Base-by-base conservation (phyloP, 192 early-diverging fungal genomes). In the Coemansia sp. region DNA sequence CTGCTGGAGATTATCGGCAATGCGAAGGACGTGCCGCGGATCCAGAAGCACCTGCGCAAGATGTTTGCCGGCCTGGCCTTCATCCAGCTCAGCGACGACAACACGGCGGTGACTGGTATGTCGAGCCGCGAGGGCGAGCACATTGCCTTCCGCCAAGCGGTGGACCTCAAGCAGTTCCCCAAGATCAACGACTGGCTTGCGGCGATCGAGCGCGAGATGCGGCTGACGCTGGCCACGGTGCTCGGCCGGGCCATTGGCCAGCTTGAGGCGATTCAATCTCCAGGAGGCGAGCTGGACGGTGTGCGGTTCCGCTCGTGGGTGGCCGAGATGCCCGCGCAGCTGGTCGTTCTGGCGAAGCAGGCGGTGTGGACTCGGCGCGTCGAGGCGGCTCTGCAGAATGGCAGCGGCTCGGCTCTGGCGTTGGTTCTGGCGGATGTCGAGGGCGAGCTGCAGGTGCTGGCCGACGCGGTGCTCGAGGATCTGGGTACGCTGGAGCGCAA, bases 1-100 rank as follows among this genome's bases (percentile, higher is more conserved):
- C 72, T 99, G 83, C 89, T 99, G n/a, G 97, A 99, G 85, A 97
- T 99, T 64, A 95, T 99, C 66, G 97, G 98, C 72, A 99, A 98
- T 77, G 89, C 91, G 72, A 96, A 98, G 76, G 97, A 99, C 69
- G 89, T 99, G 51, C 73, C 88, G 21, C 90, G 96, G 41, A 96
- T 98, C 67, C 95, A 99, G 73, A 98, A 98, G 72, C 98, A 99
- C 75, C 90, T 99, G 82, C 95, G 95, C 76, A 99, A 99, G 85
- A 98, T 99, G 96, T 99, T 99, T 91, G 95, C 97, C 11, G 98
- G 97, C 44, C 89, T 98, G 56, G 84, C 90, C 10, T 90, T 87
- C 44, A 88, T 98, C 36, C 68, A 93, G n/a, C 81, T 97, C 29
- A 87, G 84, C 36, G 97, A 98, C 21, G 95, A 97, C 62, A 74